phyloP scores from a whole-genome alignment of 106 monocot genomes.

The Dendrobium huoshanense region DNA sequence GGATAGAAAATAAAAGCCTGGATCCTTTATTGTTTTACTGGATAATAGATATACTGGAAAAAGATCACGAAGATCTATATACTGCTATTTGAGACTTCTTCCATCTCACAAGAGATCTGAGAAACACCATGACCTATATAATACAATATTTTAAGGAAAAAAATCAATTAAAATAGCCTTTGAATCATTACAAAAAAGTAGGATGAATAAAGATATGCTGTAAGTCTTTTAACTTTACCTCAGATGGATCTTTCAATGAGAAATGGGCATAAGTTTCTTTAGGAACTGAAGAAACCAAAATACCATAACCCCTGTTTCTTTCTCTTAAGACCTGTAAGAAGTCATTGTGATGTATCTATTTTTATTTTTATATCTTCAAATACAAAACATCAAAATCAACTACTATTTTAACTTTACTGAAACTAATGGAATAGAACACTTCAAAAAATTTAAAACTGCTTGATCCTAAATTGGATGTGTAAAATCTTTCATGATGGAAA shows the following conservation, averaged over 20 bases:
- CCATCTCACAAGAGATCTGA: constrained; percentile 2
- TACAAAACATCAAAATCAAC: background rate
- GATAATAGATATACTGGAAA: background rate
- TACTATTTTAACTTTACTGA: background rate
- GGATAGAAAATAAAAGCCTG: no score
- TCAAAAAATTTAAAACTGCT: background rate
- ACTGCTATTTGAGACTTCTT: background rate
- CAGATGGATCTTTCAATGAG: constrained; percentile 55
- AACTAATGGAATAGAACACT: background rate
- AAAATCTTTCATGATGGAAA: no score
- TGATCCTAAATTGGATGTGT: no score
- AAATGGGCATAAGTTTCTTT: constrained; percentile 53
- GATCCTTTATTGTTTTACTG: no score
- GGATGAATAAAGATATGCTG: no score
- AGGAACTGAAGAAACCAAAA: constrained; percentile 58
- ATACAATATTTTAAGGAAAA: background rate
- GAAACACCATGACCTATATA: background rate
- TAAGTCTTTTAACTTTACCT: constrained; percentile 16
- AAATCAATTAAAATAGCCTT: background rate
- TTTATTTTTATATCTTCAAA: no score
- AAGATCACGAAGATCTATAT: background rate
- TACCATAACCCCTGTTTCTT: constrained; percentile 43
- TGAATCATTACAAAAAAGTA: no score
- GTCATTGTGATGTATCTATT: no score
- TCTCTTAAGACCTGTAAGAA: constrained; percentile 33